A percentile compares a stretch with the other conserved stretches of the same genome.
Conservation (phyloP, 345 rosid genomes). For the Linum trigynum region DNA sequence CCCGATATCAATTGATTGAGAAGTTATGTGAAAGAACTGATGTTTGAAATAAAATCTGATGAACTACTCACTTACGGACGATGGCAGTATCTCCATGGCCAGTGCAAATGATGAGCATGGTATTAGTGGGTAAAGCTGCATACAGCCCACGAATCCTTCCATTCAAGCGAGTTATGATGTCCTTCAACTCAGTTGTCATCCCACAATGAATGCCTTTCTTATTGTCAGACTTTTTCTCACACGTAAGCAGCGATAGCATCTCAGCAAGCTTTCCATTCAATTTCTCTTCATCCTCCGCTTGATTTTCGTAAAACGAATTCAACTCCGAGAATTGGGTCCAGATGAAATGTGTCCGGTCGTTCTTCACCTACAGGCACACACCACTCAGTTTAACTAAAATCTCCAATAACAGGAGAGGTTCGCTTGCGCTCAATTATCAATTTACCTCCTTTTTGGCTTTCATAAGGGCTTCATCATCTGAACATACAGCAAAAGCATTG, state of each 20-base stretch:
- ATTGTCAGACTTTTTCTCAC: slow-evolving; percentile 34
- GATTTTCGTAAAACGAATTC: slow-evolving; percentile 51
- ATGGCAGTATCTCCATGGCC: slow-evolving; percentile 91
- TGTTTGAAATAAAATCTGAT: neutral
- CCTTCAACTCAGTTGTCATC: slow-evolving; percentile 48
- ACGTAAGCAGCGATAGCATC: slow-evolving; percentile 68
- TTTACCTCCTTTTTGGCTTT: slow-evolving; percentile 75
- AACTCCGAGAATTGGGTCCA: slow-evolving; percentile 91
- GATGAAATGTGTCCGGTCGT: slow-evolving; percentile 52
- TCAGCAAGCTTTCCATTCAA: slow-evolving; percentile 64
- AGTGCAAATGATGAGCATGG: slow-evolving; percentile 87
- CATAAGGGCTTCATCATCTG: slow-evolving; percentile 74
- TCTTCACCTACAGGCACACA: slow-evolving; percentile 58
- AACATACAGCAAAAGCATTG: slow-evolving; percentile 64
- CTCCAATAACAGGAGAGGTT: slow-evolving; percentile 55
- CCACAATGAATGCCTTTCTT: slow-evolving; percentile 34
- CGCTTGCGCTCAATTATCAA: slow-evolving; percentile 52
- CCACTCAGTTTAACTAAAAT: slow-evolving; percentile 49
- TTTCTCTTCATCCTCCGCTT: slow-evolving; percentile 51
- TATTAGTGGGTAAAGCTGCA: slow-evolving; percentile 55
- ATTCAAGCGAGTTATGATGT: slow-evolving; percentile 47
- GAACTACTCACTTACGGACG: slow-evolving; percentile 52
- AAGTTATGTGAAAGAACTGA: too few species aligned
- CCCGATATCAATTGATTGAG: too few species aligned
- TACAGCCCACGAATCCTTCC: slow-evolving; percentile 43